These are phyloP conservation scores for Umbellularia californica DNA, from an alignment of 164 flowering plant species.

Conservation along the genomic window DNA sequence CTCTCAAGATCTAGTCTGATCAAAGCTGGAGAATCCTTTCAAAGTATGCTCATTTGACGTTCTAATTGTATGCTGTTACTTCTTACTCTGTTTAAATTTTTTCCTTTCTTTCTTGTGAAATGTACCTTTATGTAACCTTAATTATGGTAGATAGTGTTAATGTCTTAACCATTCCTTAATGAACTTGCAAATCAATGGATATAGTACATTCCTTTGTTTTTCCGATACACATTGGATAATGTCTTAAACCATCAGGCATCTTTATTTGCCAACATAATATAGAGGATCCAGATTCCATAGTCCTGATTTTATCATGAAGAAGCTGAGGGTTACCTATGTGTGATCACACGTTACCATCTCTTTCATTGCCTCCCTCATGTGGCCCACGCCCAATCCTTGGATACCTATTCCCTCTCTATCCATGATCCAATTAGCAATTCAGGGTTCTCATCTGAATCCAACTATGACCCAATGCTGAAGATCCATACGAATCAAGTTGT, in stretches of 20 bases:
- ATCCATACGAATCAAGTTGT: no score
- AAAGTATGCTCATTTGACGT: not conserved
- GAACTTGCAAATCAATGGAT: not conserved
- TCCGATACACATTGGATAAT: no score
- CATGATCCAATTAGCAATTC: not conserved
- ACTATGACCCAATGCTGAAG: no score
- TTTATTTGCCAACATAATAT: no score
- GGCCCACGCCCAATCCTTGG: constrained; percentile 36
- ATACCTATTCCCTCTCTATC: constrained; percentile 52
- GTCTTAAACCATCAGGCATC: no score
- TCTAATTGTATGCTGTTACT: not conserved
- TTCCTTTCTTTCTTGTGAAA: not conserved
- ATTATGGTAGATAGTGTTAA: not conserved
- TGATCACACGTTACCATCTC: constrained; percentile 23
- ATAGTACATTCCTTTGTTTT: no score
- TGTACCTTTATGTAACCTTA: not conserved
- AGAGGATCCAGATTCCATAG: no score
- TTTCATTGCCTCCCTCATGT: constrained; percentile 26
- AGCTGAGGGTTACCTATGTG: constrained; percentile 14
- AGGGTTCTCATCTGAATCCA: no score
- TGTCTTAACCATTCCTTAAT: not conserved
- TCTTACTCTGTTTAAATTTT: no score
- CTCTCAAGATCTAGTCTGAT: not conserved
- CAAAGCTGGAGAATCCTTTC: not conserved
- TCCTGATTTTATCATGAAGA: not conserved